Evolutionary conservation across 108 stramenopile species (phyloP), one percentile per base, ranked within the genome.

Genomic region (Pseudonitzschia multistriata): DNA sequence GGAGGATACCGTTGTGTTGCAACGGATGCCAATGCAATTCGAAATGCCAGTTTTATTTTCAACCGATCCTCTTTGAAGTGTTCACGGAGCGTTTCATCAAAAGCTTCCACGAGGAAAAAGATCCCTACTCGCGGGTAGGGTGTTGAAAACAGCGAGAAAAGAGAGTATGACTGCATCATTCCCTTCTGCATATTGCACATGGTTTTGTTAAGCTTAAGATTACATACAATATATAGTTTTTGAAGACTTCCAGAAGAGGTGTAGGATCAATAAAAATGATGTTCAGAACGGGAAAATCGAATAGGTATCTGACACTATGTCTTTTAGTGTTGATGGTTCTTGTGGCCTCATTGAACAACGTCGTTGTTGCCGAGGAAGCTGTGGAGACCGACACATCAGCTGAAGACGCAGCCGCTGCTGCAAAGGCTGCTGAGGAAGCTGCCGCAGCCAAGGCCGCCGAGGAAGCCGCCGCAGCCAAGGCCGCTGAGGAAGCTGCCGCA

Each of bases 381-480:
- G 54, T 30, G n/a, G 54, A 55, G 14, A 25, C 27, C 29, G 54
- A 55, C 4, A 13, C 29, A 10, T 21, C 27, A 55, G 54, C 54
- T 30, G 24, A 28, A 55, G 29, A 25, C 22, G 54, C 29, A 2
- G 24, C 8, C 8, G 54, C 3, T 2, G 25, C 2, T 52, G 50
- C 50, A 33, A 21, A 30, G 21, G 57, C 57, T 63, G 33, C 27
- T 34, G 62, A 31, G 34, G n/a, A 25, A 39, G 71, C 60, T 62
- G n/a, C 27, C 59, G n/a, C 42, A 45, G 42, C 21, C 49, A 13
- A 29, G 22, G 49, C 62, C n/a, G 62, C 71, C 11, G 35, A 49
- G 10, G 28, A 34, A 27, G 52, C 61, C 11, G 60, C 62, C 35
- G 17, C 36, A 25, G 59, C 62, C 24, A 21, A 53, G 52, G 62